Percentiles rank a stretch among this genome's conserved stretches.
Conservation (phyloP, 345 rosid genomes). For the Ceriops zippeliana region DNA sequence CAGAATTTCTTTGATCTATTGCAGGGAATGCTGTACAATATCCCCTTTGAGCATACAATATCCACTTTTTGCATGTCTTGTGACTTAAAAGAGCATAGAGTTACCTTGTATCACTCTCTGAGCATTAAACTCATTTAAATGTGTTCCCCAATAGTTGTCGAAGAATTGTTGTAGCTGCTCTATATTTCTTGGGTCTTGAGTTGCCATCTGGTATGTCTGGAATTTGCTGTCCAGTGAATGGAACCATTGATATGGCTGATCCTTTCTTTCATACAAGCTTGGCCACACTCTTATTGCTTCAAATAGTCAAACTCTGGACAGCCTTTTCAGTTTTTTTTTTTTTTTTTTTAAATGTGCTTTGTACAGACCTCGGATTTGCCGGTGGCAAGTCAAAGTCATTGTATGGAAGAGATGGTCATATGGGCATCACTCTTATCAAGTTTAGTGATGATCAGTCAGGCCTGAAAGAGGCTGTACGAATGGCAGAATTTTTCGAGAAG, state of each 20-base stretch:
- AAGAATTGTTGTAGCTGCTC: not conserved
- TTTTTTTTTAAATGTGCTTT: conserved; percentile 22
- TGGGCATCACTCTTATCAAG: conserved; percentile 69
- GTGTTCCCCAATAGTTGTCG: too few relatives aligned
- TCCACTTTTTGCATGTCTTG: too few relatives aligned
- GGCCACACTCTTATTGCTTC: not conserved
- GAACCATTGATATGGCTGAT: too few relatives aligned
- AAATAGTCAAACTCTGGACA: not conserved
- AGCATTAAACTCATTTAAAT: not conserved
- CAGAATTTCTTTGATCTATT: too few relatives aligned
- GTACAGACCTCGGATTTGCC: conserved; percentile 71
- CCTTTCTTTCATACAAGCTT: not conserved
- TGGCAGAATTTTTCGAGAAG: conserved; percentile 79
- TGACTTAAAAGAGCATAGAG: too few relatives aligned
- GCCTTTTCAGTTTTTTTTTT: conserved; percentile 15
- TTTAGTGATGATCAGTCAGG: conserved; percentile 67
- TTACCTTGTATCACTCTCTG: not conserved
- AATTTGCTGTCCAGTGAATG: not conserved
- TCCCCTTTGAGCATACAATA: too few relatives aligned
- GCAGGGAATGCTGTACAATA: too few relatives aligned
- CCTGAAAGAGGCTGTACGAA: conserved; percentile 65
- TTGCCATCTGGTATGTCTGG: conserved; percentile 1
- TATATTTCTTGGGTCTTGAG: not conserved
- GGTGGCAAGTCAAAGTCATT: conserved; percentile 85
- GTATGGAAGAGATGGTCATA: conserved; percentile 93